Evolutionary conservation across 1,284 basidiomycete species (phyloP).

Genomic region (Trametes hirsuta): DNA sequence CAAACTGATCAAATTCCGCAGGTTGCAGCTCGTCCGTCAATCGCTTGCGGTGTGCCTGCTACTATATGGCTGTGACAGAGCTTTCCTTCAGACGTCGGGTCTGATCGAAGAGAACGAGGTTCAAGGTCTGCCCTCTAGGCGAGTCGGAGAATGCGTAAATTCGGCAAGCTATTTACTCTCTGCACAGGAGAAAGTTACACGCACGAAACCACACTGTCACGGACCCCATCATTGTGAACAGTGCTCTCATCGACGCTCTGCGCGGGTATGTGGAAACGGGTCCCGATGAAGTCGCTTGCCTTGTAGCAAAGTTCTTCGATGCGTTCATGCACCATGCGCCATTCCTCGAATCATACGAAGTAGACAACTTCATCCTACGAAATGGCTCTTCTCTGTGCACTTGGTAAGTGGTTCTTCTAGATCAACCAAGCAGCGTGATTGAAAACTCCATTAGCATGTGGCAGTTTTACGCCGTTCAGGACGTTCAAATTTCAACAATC

Average conservation of each 20-base stretch:
- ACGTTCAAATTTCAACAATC: slow-evolving; percentile 51
- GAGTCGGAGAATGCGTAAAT: neutral
- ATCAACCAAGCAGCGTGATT: neutral
- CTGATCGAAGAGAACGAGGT: slow-evolving; percentile 54
- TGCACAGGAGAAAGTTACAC: slow-evolving; percentile 51
- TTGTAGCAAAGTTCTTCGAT: slow-evolving; percentile 66
- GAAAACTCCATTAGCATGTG: slow-evolving; percentile 52
- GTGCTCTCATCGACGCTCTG: slow-evolving; percentile 54
- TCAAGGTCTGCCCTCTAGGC: slow-evolving; percentile 58
- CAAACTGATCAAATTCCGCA: slow-evolving; percentile 5
- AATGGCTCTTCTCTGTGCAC: slow-evolving; percentile 57
- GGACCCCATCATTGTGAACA: slow-evolving; percentile 62
- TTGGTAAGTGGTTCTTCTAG: slow-evolving; percentile 46
- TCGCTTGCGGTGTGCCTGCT: slow-evolving; percentile 62
- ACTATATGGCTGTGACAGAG: slow-evolving; percentile 65
- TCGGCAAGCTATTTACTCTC: neutral
- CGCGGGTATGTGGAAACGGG: slow-evolving; percentile 53
- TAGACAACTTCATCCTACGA: slow-evolving; percentile 70
- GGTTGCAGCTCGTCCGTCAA: slow-evolving; percentile 53
- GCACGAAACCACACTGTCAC: slow-evolving; percentile 44
- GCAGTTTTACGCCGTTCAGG: slow-evolving; percentile 64
- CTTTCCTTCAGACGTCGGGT: slow-evolving; percentile 42
- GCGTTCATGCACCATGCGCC: slow-evolving; percentile 59
- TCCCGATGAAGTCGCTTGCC: slow-evolving; percentile 52
- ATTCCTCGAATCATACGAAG: slow-evolving; percentile 62